These are phyloP conservation scores for Tuber indicum DNA, from an alignment of 495 filamentous ascomycete species.

Conservation along the genomic window DNA sequence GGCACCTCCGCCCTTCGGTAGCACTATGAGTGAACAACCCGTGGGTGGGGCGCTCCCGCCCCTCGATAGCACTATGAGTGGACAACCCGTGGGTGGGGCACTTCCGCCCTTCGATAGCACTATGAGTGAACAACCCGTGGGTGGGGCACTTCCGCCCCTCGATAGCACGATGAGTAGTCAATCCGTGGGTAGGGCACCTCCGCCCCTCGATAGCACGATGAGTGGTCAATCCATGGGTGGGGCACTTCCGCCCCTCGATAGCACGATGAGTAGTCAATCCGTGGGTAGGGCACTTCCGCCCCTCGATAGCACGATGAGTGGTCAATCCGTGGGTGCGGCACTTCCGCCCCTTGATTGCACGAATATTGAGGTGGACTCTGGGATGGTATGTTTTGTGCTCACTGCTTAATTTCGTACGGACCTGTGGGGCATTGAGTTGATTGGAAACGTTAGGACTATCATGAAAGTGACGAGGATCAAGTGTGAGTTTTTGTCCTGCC, in stretches of 20 bases:
- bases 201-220: background rate
- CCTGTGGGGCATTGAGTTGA: background rate
- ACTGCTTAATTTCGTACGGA: background rate
- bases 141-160: background rate
- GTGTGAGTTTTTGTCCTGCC: background rate
- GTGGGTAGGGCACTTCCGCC: background rate
- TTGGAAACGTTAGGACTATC: background rate
- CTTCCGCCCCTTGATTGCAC: background rate
- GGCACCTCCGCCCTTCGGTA: no score
- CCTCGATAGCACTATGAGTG: no score
- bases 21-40: background rate
- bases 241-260: background rate
- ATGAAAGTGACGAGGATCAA: constrained; percentile 16
- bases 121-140: no score
- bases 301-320: no score
- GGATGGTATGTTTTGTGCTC: constrained; percentile 21
- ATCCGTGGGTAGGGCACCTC: background rate
- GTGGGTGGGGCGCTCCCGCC: background rate
- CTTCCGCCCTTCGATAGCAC: no score
- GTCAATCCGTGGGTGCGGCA: background rate
- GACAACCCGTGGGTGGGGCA: background rate
- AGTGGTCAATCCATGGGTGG: background rate
- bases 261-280: no score
- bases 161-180: background rate
- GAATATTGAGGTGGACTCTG: constrained; percentile 35